Conservation (phyloP, 2,329 filamentous ascomycete species). For the Laburnicola sp. region DNA sequence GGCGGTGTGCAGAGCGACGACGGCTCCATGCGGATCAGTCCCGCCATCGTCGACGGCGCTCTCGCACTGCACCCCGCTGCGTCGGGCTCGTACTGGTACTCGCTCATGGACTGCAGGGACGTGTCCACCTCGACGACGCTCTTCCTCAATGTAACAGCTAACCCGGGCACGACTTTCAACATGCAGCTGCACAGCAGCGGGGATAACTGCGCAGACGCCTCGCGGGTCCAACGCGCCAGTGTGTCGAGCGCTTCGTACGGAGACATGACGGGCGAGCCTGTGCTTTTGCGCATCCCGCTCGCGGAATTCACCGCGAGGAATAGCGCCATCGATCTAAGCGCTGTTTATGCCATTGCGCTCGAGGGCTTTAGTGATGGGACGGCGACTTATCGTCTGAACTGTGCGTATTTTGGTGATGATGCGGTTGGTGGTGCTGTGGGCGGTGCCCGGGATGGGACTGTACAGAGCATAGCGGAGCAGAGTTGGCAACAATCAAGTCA, state of each 20-base stretch:
- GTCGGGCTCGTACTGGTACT: conserved; percentile 13
- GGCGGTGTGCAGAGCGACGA: conserved; percentile 13
- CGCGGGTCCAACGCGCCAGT: neutral
- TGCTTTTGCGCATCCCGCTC: conserved; percentile 3
- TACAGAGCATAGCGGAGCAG: too few relatives aligned
- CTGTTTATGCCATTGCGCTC: conserved; percentile 6
- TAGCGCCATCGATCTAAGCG: neutral
- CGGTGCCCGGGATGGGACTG: too few relatives aligned
- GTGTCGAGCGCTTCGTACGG: conserved; percentile 2
- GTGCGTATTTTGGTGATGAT: conserved; percentile 6
- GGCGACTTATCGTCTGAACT: conserved; percentile 3
- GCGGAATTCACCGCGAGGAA: neutral
- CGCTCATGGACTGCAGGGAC: conserved; percentile 8
- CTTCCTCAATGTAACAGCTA: conserved; percentile 12
- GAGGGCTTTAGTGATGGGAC: conserved; percentile 1
- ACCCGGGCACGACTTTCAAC: conserved; percentile 12
- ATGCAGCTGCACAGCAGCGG: conserved; percentile 12
- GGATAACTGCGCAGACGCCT: neutral
- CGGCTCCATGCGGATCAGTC: conserved; percentile 9
- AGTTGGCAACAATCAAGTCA: too few relatives aligned
- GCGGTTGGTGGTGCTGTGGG: too few relatives aligned
- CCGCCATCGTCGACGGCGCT: conserved; percentile 5
- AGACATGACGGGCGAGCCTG: conserved; percentile 5
- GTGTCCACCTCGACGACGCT: conserved; percentile 4
- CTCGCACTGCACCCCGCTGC: conserved; percentile 8